phyloP scores from a whole-genome alignment of 106 monocot genomes.

The Allium cepa region DNA sequence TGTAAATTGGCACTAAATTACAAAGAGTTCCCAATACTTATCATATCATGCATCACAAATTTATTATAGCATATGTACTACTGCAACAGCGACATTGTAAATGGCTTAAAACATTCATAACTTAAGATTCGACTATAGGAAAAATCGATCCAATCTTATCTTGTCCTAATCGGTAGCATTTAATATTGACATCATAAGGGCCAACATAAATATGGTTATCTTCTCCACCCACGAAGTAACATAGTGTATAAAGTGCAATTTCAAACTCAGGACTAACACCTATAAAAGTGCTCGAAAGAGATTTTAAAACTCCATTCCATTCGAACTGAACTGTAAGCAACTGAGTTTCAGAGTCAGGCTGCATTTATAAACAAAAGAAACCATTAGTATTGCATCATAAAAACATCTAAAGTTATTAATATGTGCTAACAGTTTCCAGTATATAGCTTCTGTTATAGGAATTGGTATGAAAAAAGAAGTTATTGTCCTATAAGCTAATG shows the following conservation, averaged over 20 bases:
- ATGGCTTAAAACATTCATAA: no score
- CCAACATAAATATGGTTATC: conserved; percentile 76
- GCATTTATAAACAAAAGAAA: conserved; percentile 23
- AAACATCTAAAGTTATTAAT: no score
- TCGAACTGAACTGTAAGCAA: conserved; percentile 94
- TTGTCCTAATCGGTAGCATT: conserved; percentile 71
- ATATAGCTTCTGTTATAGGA: no score
- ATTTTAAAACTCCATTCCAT: conserved; percentile 90
- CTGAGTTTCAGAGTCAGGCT: conserved; percentile 94
- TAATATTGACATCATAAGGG: conserved; percentile 85
- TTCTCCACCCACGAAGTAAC: conserved; percentile 69
- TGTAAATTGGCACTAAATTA: no score
- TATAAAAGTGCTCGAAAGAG: conserved; percentile 75
- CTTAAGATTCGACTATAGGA: conserved; percentile 61
- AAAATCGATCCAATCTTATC: conserved; percentile 75
- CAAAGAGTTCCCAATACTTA: no score
- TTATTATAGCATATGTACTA: no score
- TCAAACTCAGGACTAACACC: conserved; percentile 98
- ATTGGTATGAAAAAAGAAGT: no score
- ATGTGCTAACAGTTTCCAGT: no score
- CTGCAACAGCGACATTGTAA: no score
- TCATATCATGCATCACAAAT: no score
- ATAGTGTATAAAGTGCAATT: conserved; percentile 85
- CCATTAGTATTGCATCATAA: not conserved
- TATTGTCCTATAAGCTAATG: not conserved